These are phyloP conservation scores for Ogataea pilisensis DNA, from an alignment of 805 yeast genomes.

Conservation along the genomic window DNA sequence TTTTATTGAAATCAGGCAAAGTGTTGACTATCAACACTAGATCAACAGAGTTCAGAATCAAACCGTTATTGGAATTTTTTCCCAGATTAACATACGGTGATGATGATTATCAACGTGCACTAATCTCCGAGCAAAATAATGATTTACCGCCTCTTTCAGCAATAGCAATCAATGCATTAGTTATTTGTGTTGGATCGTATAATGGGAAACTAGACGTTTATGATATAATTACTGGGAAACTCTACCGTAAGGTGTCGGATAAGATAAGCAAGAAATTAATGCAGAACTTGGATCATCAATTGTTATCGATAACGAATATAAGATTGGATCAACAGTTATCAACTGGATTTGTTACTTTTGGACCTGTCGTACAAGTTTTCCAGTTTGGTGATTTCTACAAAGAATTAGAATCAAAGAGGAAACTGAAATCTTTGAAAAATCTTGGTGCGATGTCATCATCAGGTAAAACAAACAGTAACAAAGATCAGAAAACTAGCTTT, in stretches of 20 bases:
- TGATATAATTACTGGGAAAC: constrained; percentile 40
- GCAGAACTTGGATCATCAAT: constrained; percentile 11
- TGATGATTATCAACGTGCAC: constrained; percentile 15
- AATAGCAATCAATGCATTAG: constrained; percentile 25
- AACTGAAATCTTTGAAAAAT: constrained; percentile 15
- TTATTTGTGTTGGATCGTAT: constrained; percentile 37
- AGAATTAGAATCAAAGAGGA: constrained; percentile 14
- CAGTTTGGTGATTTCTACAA: constrained; percentile 38
- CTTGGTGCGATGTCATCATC: constrained; percentile 5
- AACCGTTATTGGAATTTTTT: constrained; percentile 16
- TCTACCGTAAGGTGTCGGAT: constrained; percentile 28
- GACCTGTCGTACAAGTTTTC: constrained; percentile 42
- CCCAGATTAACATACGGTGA: constrained; percentile 22
- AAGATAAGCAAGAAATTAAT: constrained; percentile 17
- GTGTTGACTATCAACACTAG: constrained; percentile 43
- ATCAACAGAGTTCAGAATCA: constrained; percentile 15
- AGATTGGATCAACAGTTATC: constrained; percentile 19
- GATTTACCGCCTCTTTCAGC: constrained; percentile 28
- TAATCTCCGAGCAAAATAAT: constrained; percentile 11
- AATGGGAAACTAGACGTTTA: constrained; percentile 41
- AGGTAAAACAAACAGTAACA: constrained; percentile 1
- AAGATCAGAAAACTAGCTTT: constrained; percentile 26
- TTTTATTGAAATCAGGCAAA: constrained; percentile 37
- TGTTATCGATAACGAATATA: constrained; percentile 18
- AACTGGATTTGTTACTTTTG: constrained; percentile 38